A percentile compares a stretch with the other conserved stretches of the same genome.
These are phyloP conservation scores for Aspergillus sp. DNA, from an alignment of 2,329 filamentous ascomycete species.

Conservation along the genomic window DNA sequence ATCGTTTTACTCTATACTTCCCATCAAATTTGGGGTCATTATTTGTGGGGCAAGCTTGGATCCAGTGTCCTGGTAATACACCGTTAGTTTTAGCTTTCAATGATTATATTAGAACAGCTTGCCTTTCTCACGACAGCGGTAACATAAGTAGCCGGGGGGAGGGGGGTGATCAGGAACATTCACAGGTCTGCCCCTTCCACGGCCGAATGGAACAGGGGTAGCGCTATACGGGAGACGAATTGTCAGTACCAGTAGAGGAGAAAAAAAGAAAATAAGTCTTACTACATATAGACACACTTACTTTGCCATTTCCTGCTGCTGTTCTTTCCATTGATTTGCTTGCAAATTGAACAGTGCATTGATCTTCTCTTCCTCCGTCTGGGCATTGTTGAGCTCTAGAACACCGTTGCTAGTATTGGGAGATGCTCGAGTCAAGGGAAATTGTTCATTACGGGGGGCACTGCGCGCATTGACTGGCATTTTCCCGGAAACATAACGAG, in stretches of 20 bases:
- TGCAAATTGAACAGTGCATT: conserved; percentile 88
- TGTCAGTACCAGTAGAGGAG: conserved; percentile 28
- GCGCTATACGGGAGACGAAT: conserved; percentile 38
- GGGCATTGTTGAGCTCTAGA: conserved; percentile 70
- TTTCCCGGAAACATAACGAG: conserved; percentile 93
- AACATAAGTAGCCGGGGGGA: conserved; percentile 92
- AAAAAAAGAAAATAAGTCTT: too few relatives aligned
- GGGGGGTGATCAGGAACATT: conserved; percentile 93
- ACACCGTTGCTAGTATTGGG: conserved; percentile 53
- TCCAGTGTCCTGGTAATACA: conserved; percentile 76
- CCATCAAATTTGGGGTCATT: conserved; percentile 96
- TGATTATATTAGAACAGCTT: conserved; percentile 11
- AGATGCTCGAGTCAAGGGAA: conserved; percentile 40
- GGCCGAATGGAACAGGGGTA: conserved; percentile 45
- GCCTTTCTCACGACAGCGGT: conserved; percentile 91
- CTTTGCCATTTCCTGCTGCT: conserved; percentile 91
- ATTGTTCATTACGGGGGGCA: conserved; percentile 66
- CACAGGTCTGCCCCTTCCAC: conserved; percentile 39
- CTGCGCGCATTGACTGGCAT: conserved; percentile 89
- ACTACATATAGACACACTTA: conserved; percentile 39
- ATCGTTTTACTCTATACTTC: conserved; percentile 88
- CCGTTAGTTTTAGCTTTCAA: conserved; percentile 18
- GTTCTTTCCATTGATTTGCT: conserved; percentile 87
- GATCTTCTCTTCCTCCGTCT: conserved; percentile 93
- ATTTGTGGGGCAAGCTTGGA: conserved; percentile 97